A percentile compares a stretch with the other conserved stretches of the same genome.
phyloP scores from a whole-genome alignment of 257 asterid genomes.

The Solanum gracilifrons region DNA sequence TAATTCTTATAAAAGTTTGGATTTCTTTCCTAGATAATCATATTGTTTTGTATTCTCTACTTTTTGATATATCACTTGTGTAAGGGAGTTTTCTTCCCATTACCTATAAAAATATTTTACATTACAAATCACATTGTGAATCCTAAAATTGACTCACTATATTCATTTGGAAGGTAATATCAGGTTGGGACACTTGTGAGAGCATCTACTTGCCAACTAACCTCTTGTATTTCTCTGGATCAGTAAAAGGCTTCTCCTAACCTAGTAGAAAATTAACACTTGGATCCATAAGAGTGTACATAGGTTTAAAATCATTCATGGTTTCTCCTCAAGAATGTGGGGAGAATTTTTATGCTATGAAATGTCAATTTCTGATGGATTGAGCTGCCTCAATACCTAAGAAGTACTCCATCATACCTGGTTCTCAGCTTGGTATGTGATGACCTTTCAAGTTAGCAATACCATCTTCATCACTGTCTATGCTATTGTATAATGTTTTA shows the following conservation, averaged over 20 bases:
- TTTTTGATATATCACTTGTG: background rate
- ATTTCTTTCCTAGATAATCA: background rate
- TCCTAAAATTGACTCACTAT: background rate
- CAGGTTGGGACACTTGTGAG: background rate
- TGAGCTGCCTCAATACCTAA: background rate
- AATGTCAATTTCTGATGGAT: background rate
- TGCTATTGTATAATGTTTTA: background rate
- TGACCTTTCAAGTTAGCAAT: background rate
- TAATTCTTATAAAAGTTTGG: background rate
- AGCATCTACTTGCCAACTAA: background rate
- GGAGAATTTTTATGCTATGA: background rate
- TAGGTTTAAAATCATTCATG: background rate
- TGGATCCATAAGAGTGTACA: background rate
- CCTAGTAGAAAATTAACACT: background rate
- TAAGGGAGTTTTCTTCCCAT: background rate
- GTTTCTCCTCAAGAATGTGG: background rate
- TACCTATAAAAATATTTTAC: background rate
- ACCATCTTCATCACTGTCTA: background rate
- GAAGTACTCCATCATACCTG: no score
- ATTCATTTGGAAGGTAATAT: background rate
- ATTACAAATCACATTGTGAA: background rate
- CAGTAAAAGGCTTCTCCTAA: background rate
- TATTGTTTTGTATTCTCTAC: background rate
- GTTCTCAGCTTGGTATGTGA: background rate
- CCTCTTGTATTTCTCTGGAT: background rate